phyloP scores from a whole-genome alignment of 768 basidiomycete species.

The Astraeus odoratus region DNA sequence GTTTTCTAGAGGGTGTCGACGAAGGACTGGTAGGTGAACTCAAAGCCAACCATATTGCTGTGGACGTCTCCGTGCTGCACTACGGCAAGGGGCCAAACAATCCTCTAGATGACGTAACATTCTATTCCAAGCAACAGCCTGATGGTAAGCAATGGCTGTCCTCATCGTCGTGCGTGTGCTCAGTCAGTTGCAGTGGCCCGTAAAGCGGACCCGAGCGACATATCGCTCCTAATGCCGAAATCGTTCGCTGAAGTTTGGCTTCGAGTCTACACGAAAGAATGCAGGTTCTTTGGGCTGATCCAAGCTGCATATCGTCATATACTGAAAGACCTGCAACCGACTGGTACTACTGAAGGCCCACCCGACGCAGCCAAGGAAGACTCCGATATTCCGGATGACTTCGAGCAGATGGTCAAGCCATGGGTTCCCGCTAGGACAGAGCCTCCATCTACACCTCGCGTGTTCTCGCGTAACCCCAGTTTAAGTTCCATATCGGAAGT shows the following conservation, averaged over 20 bases:
- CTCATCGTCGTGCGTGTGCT: background rate
- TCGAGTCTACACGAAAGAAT: constrained; percentile 64
- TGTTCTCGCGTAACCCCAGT: constrained; percentile 12
- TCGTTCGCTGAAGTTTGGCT: constrained; percentile 66
- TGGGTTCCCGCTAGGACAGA: constrained; percentile 30
- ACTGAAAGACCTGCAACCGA: constrained; percentile 18
- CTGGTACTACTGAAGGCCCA: too few species aligned
- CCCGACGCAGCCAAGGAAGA: constrained; percentile 2
- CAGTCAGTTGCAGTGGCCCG: constrained; percentile 30
- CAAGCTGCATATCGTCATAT: constrained; percentile 60
- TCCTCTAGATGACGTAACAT: constrained; percentile 62
- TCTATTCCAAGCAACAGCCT: constrained; percentile 63
- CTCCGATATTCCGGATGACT: background rate
- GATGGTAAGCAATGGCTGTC: constrained; percentile 35
- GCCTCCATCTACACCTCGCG: constrained; percentile 32
- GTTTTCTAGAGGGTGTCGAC: constrained; percentile 18
- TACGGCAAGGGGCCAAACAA: constrained; percentile 69
- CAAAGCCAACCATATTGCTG: constrained; percentile 47
- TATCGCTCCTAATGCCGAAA: constrained; percentile 58
- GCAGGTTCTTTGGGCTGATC: constrained; percentile 47
- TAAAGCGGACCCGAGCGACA: constrained; percentile 45
- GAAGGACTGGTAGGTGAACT: constrained; percentile 30
- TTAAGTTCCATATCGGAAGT: constrained; percentile 5
- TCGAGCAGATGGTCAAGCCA: constrained; percentile 7
- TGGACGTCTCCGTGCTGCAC: constrained; percentile 61